A percentile compares a stretch with the other conserved stretches of the same genome.
These are phyloP conservation scores for Eucalyptus globulus DNA, from an alignment of 345 rosid genomes.

Conservation along the genomic window DNA sequence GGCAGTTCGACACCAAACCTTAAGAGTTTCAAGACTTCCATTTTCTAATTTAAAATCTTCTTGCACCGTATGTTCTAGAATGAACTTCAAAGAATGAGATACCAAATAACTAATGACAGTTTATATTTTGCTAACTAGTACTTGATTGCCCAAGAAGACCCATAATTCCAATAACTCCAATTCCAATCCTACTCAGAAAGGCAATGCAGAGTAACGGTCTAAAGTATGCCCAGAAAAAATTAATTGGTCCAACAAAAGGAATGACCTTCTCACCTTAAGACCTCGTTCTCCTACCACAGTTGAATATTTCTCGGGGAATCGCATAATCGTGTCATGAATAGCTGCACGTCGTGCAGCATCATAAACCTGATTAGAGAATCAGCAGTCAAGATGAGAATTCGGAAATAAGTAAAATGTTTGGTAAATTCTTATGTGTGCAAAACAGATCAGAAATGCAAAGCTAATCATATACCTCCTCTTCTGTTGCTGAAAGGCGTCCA, in stretches of 20 bases:
- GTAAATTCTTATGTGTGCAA: neutral
- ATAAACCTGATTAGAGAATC: conserved; percentile 48
- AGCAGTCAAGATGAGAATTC: neutral
- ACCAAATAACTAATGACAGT: neutral
- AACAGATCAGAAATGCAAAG: neutral
- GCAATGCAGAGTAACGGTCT: neutral
- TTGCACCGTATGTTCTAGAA: neutral
- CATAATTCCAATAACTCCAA: neutral
- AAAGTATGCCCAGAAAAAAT: neutral
- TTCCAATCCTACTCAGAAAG: neutral
- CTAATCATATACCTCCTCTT: conserved; percentile 55
- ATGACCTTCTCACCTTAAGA: conserved; percentile 65
- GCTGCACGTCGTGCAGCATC: conserved; percentile 94
- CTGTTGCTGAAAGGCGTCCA: conserved; percentile 86
- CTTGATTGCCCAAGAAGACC: neutral
- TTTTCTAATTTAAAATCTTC: neutral
- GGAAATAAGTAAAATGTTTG: neutral
- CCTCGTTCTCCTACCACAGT: conserved; percentile 98
- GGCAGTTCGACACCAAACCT: neutral
- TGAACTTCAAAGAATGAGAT: neutral
- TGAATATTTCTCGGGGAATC: conserved; percentile 84
- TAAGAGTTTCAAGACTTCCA: neutral
- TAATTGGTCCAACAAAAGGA: neutral
- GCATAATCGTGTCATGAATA: conserved; percentile 88
- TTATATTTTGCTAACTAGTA: neutral